phyloP scores from a whole-genome alignment of 257 asterid genomes.

The Henckelia pumila region DNA sequence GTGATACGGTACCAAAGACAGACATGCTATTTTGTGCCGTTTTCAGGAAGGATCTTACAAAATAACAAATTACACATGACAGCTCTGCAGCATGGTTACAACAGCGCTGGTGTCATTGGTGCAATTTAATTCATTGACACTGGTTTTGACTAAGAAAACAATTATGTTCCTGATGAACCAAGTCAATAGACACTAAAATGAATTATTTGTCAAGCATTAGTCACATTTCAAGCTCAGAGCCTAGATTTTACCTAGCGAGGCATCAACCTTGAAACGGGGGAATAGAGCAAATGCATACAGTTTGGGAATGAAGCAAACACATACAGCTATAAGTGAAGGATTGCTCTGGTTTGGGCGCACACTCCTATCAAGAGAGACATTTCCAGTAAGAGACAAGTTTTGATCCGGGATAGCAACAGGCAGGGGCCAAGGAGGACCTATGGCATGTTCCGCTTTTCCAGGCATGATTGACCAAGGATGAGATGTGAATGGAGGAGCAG shows the following conservation, averaged over 20 bases:
- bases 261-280: conserved; percentile 16
- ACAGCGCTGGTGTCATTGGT: conserved; percentile 10
- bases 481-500: conserved; percentile 31
- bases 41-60: neutral
- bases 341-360: conserved; percentile 35
- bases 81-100: neutral
- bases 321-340: conserved; percentile 42
- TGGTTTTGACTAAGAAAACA: conserved; percentile 6
- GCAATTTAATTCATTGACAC: conserved; percentile 8
- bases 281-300: neutral
- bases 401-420: conserved; percentile 33
- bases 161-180: conserved; percentile 6
- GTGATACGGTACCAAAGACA: conserved; percentile 8
- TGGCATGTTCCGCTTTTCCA: conserved; percentile 33
- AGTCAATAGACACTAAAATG: conserved; percentile 14
- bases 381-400: conserved; percentile 28
- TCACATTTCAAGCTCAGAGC: conserved; percentile 13
- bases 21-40: conserved; percentile 2
- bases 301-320: conserved; percentile 14
- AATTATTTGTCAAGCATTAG: conserved; percentile 6
- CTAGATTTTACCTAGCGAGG: conserved; percentile 13
- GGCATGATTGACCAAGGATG: conserved; percentile 35
- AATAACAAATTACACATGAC: neutral
- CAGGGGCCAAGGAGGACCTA: conserved; percentile 36
- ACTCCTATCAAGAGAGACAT: conserved; percentile 37